Base-by-base conservation (phyloP, 768 basidiomycete species). In the Inosperma sp. region DNA sequence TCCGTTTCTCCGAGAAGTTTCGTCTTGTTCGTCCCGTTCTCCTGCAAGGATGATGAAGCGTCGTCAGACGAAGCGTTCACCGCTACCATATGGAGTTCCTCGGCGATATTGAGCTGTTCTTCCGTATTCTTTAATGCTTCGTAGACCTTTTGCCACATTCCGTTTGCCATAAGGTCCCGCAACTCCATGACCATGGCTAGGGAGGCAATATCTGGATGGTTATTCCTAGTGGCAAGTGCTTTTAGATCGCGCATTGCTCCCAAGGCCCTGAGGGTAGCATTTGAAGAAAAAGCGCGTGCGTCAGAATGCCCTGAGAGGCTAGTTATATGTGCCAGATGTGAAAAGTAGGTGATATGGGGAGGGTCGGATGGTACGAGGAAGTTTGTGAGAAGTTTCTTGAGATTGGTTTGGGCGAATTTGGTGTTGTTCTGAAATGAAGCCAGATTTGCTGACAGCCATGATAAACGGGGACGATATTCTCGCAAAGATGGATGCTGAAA, bases 401-500 rank as follows among this genome's bases (percentile, higher is more conserved):
- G 66, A 13, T 79, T 69, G 10, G 75, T 79, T 31, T 81, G 81
- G 0, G 83, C 79, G 54, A 78, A 79, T 63, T 83, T 86, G 5
- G 71, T 56, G 59, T 83, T 83, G 16, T 62, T 55, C 51, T 68
- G 69, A 45, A 75, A 66, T 58, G 79, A 72, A 25, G 81, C 70
- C 42, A 89, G 72, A 30, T 77, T 80, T 3, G 83, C 79, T 14
- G 84, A 82, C 27, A 88, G 76, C 31, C 81, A 68, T 1, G 77
- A 75, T 19, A 91, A 67, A 50, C 80, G 77, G 3, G 79, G 77
- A 35, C 74, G 78, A 60, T 84, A 83, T 6, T 72, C 65, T 46
- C 80, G 74, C 8, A 91, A 71, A 8, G 84, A 76, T 3, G 87
- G 83, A 58, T 85, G 83, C 83, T 85, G 46, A 0, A 55, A 14